Base-by-base conservation (phyloP, 441 rosid genomes). In the Pelargonium australe region DNA sequence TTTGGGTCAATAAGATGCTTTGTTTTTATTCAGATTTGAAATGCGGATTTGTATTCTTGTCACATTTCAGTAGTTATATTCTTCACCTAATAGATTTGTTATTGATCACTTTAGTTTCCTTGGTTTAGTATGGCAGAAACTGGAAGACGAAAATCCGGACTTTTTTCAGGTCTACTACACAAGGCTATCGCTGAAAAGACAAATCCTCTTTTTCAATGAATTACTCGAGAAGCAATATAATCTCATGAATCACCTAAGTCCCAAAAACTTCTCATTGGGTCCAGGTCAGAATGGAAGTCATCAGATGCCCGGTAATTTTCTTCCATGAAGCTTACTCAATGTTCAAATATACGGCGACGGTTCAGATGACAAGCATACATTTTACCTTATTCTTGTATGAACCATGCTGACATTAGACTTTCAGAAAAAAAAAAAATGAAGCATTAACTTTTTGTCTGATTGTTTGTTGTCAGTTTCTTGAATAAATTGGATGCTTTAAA, bases 41-140 rank as follows among this genome's bases (percentile, higher is more conserved):
- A 45, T 9, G 13, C 3, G 51, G 12, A 11, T 11, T 45, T 45
- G n/a, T 45, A 45, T 9, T 45, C 51, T 45, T 45, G n/a, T 45
- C 51, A 45, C n/a, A 45, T 45, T n/a, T 53, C 20, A n/a, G 16
- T n/a, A 57, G 20, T 57, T 16, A 60, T 60, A 14, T 63, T 31
- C 66, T 28, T 13, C 61, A 49, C 10, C 57, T 66, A 20, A 14
- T 41, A 41, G 43, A 20, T 60, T 25, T 68, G 40, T 51, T 16
- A 28, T 43, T 13, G 19, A 13, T 69, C 14, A 40, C 67, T 40
- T 20, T 5, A 1, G 14, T 34, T 73, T 41, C 20, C 16, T 20
- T 68, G 51, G 44, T 66, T 47, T 34, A 78, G 84, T 76, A 17
- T 81, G 84, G 84, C 74, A 78, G 63, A 73, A 66, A 69, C 5